Evolutionary conservation across 1,139 yeast species (phyloP).

Genomic region (Geotrichum aggregatum): DNA sequence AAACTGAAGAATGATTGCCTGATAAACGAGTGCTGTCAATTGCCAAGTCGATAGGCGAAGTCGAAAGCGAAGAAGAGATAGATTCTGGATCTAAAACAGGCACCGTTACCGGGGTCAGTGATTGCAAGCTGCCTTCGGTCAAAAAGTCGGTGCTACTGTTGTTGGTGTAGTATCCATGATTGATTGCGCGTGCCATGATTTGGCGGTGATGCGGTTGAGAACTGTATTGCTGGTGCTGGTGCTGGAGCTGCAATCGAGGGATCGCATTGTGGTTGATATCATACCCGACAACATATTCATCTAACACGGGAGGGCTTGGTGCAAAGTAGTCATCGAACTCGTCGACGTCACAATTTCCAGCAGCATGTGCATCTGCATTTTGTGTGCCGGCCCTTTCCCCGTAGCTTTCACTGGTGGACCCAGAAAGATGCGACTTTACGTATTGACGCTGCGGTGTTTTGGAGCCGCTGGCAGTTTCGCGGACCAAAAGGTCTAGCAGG

Average conservation of each 20-base stretch:
- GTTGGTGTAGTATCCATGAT: not conserved
- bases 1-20: not conserved
- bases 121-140: not conserved
- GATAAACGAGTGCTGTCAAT: too few relatives aligned
- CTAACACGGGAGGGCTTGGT: slow-evolving; percentile 5
- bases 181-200: slow-evolving; percentile 7
- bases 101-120: not conserved
- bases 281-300: not conserved
- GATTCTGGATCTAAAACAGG: slow-evolving; percentile 5
- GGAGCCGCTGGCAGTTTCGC: slow-evolving; percentile 14
- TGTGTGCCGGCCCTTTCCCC: not conserved
- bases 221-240: not conserved
- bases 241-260: too few relatives aligned
- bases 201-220: slow-evolving; percentile 7
- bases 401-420: too few relatives aligned
- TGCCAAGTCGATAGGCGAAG: not conserved
- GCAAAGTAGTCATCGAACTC: slow-evolving; percentile 10
- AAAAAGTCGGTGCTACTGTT: not conserved
- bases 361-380: not conserved
- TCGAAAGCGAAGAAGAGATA: not conserved
- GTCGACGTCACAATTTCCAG: not conserved
- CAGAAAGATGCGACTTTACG: not conserved
- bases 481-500: slow-evolving; percentile 15
- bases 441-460: slow-evolving; percentile 3
- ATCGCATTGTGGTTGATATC: too few relatives aligned